These are phyloP conservation scores for Crataegus laevigata DNA, from an alignment of 306 rosid species.

Conservation along the genomic window DNA sequence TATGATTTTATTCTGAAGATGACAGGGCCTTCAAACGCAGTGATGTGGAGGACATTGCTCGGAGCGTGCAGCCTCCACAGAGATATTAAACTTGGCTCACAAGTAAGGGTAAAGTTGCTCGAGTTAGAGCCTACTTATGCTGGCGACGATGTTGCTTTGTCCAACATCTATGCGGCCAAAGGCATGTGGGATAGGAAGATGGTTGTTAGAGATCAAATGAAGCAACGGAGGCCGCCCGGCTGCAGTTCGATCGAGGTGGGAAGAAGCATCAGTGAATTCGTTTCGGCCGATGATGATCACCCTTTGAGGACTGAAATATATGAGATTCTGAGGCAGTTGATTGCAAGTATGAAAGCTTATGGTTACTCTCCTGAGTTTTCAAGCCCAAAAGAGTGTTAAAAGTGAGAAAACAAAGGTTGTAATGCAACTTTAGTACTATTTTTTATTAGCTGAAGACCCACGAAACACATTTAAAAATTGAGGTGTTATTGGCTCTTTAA, in stretches of 20 bases:
- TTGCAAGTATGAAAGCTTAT: slow-evolving; percentile 18
- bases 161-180: slow-evolving; percentile 50
- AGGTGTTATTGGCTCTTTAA: too few species aligned
- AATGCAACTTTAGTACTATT: background rate
- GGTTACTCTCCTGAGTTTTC: slow-evolving; percentile 13
- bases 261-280: slow-evolving; percentile 25
- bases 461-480: too few species aligned
- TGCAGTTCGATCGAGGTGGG: slow-evolving; percentile 44
- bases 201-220: slow-evolving; percentile 34
- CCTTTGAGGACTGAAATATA: slow-evolving; percentile 23
- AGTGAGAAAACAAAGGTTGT: background rate
- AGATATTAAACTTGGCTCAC: slow-evolving; percentile 34
- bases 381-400: slow-evolving; percentile 7
- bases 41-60: slow-evolving; percentile 49
- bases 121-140: slow-evolving; percentile 40
- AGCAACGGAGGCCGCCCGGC: slow-evolving; percentile 28
- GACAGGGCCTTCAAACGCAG: slow-evolving; percentile 27
- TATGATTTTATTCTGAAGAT: slow-evolving; percentile 40
- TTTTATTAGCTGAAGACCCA: background rate
- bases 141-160: slow-evolving; percentile 52
- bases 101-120: slow-evolving; percentile 32
- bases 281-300: slow-evolving; percentile 22
- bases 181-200: slow-evolving; percentile 54
- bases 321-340: slow-evolving; percentile 28
- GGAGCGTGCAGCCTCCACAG: slow-evolving; percentile 50